A percentile compares a stretch with the other conserved stretches of the same genome.
Conservation (phyloP, 305 asterid genomes). For the Fraxinus ornus region DNA sequence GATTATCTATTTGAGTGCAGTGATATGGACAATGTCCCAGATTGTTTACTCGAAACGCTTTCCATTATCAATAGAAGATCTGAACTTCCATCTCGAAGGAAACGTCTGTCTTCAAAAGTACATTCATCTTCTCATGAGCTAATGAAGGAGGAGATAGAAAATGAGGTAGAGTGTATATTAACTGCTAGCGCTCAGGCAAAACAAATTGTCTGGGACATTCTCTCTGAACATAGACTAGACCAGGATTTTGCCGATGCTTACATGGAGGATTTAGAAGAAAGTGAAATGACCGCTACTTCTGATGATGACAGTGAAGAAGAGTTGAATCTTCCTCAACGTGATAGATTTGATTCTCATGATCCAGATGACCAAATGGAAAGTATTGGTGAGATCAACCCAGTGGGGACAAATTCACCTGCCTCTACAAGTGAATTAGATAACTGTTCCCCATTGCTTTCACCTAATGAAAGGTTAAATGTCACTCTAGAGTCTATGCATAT, state of each 20-base stretch:
- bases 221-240: constrained; percentile 53
- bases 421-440: constrained; percentile 27
- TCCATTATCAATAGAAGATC: constrained; percentile 47
- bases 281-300: constrained; percentile 26
- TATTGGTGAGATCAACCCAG: constrained; percentile 51
- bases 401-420: constrained; percentile 26
- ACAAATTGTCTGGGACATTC: constrained; percentile 57
- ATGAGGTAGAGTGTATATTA: constrained; percentile 64
- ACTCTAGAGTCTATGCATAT: constrained; percentile 28
- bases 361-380: constrained; percentile 48
- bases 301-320: constrained; percentile 38
- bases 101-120: constrained; percentile 10
- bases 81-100: constrained; percentile 22
- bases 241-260: constrained; percentile 63
- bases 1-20: constrained; percentile 79
- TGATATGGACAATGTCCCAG: constrained; percentile 67
- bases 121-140: constrained; percentile 26
- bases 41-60: constrained; percentile 43
- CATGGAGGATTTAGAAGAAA: constrained; percentile 51
- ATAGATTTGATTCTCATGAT: constrained; percentile 26
- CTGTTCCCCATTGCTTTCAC: constrained; percentile 29
- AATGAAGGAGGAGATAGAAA: constrained; percentile 43
- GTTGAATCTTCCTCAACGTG: constrained; percentile 21
- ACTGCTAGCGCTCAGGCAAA: constrained; percentile 72
- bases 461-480: constrained; percentile 24